Base-by-base conservation (phyloP, 176 grass and related monocot species). In the Carex parvula region DNA sequence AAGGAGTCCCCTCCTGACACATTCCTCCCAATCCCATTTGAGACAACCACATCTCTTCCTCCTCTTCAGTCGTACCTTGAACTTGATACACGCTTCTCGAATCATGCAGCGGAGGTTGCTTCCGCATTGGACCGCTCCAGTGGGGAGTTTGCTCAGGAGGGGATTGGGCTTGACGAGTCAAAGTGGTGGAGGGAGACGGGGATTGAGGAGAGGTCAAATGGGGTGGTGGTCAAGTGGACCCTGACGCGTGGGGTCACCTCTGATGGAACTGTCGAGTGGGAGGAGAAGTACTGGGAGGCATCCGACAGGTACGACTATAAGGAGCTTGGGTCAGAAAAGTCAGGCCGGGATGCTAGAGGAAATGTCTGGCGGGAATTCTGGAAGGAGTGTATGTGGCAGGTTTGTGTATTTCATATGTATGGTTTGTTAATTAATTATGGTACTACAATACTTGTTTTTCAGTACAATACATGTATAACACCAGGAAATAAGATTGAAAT, bases 221-320 rank as follows among this genome's bases (percentile, higher is more conserved):
- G 93, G 62, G 92, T 98, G 80, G 44, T 87, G 86, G 94, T 93
- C 84, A 98, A 92, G 82, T 98, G 96, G 96, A 98, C 91, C 22
- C 81, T 99, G 50, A 90, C 86, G 29, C 92, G 93, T 72, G 96
- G 96, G 70, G 96, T 99, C 81, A 93, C 90, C 84, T 88, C 91
- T 84, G 96, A 99, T 80, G 93, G 84, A 44, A 84, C 83, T 87
- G 86, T 99, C 21, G 96, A 99, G 89, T 99, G 88, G 84, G 93
- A 95, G 84, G 96, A 99, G 64, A 99, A 99, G 66, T 99, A 93
- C 77, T 99, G 96, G 96, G 96, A 99, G 85, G 96, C 96, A 70
- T 92, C 96, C 54, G 96, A 99, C 81, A 79, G 77, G 81, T 95
- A 89, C 70, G 91, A 95, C 87, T 89, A 93, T 79, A 99, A 99